These are phyloP conservation scores for Scedosporium minutisporum DNA, from an alignment of 2,329 filamentous ascomycete species.

Conservation along the genomic window DNA sequence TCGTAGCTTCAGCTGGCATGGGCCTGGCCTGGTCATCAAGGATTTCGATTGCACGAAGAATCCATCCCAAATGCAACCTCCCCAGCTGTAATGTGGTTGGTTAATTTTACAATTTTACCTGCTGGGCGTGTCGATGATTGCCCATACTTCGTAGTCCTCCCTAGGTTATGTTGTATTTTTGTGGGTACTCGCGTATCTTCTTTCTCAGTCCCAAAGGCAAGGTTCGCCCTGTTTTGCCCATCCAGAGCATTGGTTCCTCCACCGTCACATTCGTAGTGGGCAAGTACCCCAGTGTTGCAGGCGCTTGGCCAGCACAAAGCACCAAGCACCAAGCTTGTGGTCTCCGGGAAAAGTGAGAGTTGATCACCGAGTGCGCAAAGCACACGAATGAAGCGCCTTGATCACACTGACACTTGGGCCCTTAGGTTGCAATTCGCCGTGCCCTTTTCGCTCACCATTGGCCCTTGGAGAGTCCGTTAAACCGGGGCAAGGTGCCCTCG, in stretches of 20 bases:
- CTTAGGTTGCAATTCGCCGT: not conserved
- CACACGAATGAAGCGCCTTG: not conserved
- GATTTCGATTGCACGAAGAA: too few relatives aligned
- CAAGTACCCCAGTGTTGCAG: not conserved
- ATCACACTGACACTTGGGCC: not conserved
- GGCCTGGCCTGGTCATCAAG: too few relatives aligned
- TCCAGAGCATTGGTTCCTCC: not conserved
- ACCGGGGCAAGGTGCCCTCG: too few relatives aligned
- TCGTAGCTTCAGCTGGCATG: too few relatives aligned
- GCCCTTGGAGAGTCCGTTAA: too few relatives aligned
- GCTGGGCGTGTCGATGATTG: not conserved
- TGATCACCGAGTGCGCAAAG: not conserved
- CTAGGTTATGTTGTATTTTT: not conserved
- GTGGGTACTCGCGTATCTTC: not conserved
- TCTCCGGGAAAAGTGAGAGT: not conserved
- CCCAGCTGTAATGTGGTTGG: too few relatives aligned
- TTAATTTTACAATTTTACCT: too few relatives aligned
- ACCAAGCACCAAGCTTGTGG: too few relatives aligned
- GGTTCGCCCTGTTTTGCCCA: not conserved
- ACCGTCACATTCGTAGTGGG: not conserved
- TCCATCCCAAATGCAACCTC: too few relatives aligned
- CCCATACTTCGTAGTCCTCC: not conserved
- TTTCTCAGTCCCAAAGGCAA: not conserved
- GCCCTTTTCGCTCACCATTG: not conserved
- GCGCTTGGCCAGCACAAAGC: not conserved